Conservation (phyloP, 1,139 yeast genomes). For the Candida tropicalis region DNA sequence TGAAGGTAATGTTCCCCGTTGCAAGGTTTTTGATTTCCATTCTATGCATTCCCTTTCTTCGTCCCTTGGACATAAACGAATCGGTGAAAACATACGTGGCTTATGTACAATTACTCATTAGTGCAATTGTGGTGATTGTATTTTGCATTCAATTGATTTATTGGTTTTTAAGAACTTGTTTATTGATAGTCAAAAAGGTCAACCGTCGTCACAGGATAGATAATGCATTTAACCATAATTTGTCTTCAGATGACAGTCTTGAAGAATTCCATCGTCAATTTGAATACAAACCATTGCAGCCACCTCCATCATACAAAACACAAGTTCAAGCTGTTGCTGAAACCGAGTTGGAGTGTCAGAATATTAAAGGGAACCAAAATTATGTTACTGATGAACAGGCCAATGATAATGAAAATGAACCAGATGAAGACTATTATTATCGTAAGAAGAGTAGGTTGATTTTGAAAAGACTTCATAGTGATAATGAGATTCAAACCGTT, state of each 20-base stretch:
- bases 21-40: constrained; percentile 41
- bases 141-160: constrained; percentile 38
- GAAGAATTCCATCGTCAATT: constrained; percentile 34
- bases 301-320: constrained; percentile 5
- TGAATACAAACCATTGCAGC: constrained; percentile 32
- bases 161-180: constrained; percentile 31
- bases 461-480: constrained; percentile 8
- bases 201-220: constrained; percentile 12
- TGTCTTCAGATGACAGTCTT: constrained; percentile 13
- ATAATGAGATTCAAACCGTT: neutral
- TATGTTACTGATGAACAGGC: neutral
- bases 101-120: constrained; percentile 43
- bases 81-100: constrained; percentile 41
- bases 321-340: neutral
- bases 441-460: constrained; percentile 16
- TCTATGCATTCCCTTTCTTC: constrained; percentile 45
- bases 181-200: constrained; percentile 22
- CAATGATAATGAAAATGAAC: constrained; percentile 9
- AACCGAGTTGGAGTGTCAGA: neutral
- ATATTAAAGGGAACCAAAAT: neutral
- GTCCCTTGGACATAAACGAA: constrained; percentile 34
- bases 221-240: constrained; percentile 1
- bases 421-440: constrained; percentile 17
- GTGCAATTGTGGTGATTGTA: constrained; percentile 36
- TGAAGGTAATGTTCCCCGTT: constrained; percentile 38